These are phyloP conservation scores for Phytophthora tentaculata DNA, from an alignment of 352 stramenopile species.

Conservation along the genomic window DNA sequence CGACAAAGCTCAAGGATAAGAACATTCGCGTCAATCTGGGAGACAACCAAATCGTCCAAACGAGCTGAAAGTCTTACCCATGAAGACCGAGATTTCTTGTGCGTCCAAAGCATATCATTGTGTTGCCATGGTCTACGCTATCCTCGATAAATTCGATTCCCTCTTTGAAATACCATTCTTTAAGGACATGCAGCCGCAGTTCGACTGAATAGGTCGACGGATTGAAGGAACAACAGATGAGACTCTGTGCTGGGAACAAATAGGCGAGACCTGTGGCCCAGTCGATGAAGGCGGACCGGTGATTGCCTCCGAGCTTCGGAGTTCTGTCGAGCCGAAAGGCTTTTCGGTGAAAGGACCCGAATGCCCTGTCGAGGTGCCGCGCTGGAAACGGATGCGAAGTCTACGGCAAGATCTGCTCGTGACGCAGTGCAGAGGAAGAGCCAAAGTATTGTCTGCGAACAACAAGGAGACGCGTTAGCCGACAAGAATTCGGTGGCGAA, in stretches of 20 bases:
- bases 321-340: background rate
- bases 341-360: background rate
- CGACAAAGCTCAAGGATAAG: background rate
- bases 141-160: background rate
- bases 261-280: background rate
- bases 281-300: background rate
- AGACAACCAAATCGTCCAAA: background rate
- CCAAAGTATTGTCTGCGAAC: background rate
- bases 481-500: too few species aligned
- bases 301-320: background rate
- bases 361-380: background rate
- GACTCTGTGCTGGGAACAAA: background rate
- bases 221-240: conserved; percentile 14
- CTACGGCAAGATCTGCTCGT: background rate
- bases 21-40: background rate
- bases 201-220: conserved; percentile 12
- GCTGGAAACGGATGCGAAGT: background rate
- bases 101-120: background rate
- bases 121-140: background rate
- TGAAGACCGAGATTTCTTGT: background rate
- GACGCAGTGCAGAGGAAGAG: background rate
- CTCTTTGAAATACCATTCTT: conserved; percentile 18
- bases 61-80: background rate
- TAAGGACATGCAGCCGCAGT: conserved; percentile 9
- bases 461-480: too few species aligned